Evolutionary conservation across 257 asterid species (phyloP), one percentile per base, ranked within the genome.

Genomic region (Apocynum venetum): DNA sequence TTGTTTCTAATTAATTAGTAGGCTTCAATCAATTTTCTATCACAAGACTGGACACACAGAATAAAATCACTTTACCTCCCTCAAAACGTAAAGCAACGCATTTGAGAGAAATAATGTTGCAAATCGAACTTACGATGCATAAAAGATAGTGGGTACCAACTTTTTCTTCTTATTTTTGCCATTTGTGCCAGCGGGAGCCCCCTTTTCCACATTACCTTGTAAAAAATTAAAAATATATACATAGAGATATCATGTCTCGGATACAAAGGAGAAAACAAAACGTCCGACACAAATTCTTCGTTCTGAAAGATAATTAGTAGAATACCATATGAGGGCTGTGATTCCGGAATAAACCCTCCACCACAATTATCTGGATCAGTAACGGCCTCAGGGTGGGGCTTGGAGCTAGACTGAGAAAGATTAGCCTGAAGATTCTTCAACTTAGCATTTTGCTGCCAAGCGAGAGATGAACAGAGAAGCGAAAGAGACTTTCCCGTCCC

Each of bases 401-500:
- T 85, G 31, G 87, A 88, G 67, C 85, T 82, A 8, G 90, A 85
- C 60, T 82, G 86, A 80, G 86, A 73, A 57, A 87, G 60, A 59
- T 83, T 76, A 1, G 82, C 81, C 3, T 48, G 77, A 36, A 81
- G 44, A 52, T 80, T 89, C 86, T 82, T 93, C 69, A 51, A 51
- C 68, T 84, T 90, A 81, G 70, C 88, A 65, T 82, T 86, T 84
- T 88, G 93, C 82, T 95, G 99, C 99, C 99, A 95, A 69, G 98
- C 98, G 25, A 95, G 86, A 17, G 86, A 74, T 4, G 99, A 91
- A 85, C 99, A 95, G 14, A 95, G 98, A 71, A 95, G 89, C 47
- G 99, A 93, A 4, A 93, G 90, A 3, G 99, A 83, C 76, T 95
- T 95, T 25, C 99, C 99, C 0, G 99, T 95, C n/a, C 99, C 99